Evolutionary conservation across 805 yeast genomes (phyloP), one percentile per base, ranked within the genome.

Genomic region (Candida railenensis): DNA sequence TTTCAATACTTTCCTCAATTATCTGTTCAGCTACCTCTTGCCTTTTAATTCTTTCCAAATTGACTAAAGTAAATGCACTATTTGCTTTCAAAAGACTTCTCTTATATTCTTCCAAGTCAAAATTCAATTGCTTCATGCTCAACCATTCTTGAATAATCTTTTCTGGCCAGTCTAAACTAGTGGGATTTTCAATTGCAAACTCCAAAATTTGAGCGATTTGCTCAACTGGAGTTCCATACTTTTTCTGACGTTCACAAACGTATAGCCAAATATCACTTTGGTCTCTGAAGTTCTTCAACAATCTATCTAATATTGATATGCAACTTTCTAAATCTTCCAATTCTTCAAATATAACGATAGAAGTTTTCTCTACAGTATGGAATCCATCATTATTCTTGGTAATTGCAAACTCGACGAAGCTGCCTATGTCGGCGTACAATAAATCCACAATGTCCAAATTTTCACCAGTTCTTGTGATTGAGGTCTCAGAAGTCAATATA

Each of bases 191-290:
- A 3, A 69, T 47, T 0, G 78, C 79, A 2, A 52, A 51, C 11
- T 54, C 51, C 30, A 77, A 64, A 0, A 75, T 43, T 2, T 44
- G 52, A 0, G 56, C 44, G 1, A 70, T 66, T 2, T 54, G 42
- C 0, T 52, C 48, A 25, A 46, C 28, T 14, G 61, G 58, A 5
- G 47, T 39, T 1, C 66, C 67, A 39, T 61, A 48, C 15, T 60
- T 49, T 34, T 53, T 59, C 49, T 73, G 80, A 61, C 77, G 76
- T 3, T 67, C 60, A 40, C 63, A 58, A 3, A 73, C 69, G 41
- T 61, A 65, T 2, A 79, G 43, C 85, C 85, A 82, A 7, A 73
- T 62, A 25, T 74, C 80, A 22, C 69, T 59, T 52, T 78, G 76
- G 2, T 53, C 44, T 0, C 55, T 45, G 44, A 62, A 71, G 1